Evolutionary conservation across 2,329 filamentous ascomycete species (phyloP).

Genomic region (Aspergillus sp.): DNA sequence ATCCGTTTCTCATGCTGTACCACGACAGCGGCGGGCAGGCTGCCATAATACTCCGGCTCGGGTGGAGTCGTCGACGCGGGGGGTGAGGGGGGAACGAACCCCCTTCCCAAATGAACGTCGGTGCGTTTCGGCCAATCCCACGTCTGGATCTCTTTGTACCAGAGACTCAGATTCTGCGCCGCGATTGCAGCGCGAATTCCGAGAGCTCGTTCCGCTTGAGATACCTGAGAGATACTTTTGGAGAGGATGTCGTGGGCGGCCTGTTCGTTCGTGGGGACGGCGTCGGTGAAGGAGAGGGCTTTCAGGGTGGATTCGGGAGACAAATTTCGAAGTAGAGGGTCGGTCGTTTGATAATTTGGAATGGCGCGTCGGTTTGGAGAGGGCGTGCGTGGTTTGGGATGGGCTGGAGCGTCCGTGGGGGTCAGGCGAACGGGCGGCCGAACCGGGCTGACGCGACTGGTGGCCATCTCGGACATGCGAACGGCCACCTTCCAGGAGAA

Average conservation of each 20-base stretch:
- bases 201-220: conserved; percentile 57
- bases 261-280: conserved; percentile 38
- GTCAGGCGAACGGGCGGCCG: conserved; percentile 30
- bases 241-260: conserved; percentile 41
- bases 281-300: conserved; percentile 48
- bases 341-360: conserved; percentile 39
- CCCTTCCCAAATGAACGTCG: conserved; percentile 40
- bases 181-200: conserved; percentile 60
- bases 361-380: conserved; percentile 38
- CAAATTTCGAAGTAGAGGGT: conserved; percentile 52
- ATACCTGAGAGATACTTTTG: conserved; percentile 56
- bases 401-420: conserved; percentile 26
- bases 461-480: conserved; percentile 29
- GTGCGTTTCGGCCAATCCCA: conserved; percentile 57
- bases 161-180: conserved; percentile 58
- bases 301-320: conserved; percentile 55
- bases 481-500: conserved; percentile 13
- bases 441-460: conserved; percentile 29
- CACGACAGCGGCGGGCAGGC: conserved; percentile 65
- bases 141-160: conserved; percentile 58
- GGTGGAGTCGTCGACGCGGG: conserved; percentile 11
- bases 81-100: conserved; percentile 38
- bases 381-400: conserved; percentile 37
- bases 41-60: conserved; percentile 62
- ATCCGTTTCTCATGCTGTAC: conserved; percentile 69